Percentiles rank a stretch among this genome's conserved stretches.
These are phyloP conservation scores for Aurinia saxatilis DNA, from an alignment of 345 rosid species.

Conservation along the genomic window DNA sequence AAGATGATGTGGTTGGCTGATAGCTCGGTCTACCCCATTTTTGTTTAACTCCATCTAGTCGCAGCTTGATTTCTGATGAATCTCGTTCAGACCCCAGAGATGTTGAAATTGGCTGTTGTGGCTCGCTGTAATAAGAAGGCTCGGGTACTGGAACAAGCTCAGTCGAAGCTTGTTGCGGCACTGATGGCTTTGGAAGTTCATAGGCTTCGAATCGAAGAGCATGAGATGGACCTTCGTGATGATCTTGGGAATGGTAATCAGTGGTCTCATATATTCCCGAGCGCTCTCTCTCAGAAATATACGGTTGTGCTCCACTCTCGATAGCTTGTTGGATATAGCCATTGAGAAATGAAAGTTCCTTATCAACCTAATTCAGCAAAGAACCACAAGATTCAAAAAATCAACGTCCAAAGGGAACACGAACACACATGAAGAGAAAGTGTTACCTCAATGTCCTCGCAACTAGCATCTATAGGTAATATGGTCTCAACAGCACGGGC, in stretches of 20 bases:
- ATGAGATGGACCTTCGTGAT: slow-evolving; percentile 54
- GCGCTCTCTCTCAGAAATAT: slow-evolving; percentile 75
- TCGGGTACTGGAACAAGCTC: slow-evolving; percentile 77
- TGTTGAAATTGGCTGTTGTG: slow-evolving; percentile 36
- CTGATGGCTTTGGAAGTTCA: slow-evolving; percentile 75
- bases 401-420: not conserved
- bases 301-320: slow-evolving; percentile 76
- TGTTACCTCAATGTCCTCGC: slow-evolving; percentile 87
- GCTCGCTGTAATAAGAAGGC: slow-evolving; percentile 50
- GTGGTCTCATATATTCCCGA: slow-evolving; percentile 41
- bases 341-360: slow-evolving; percentile 67
- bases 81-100: slow-evolving; percentile 47
- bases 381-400: slow-evolving; percentile 11
- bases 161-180: slow-evolving; percentile 38
- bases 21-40: slow-evolving; percentile 86
- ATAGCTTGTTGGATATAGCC: slow-evolving; percentile 61
- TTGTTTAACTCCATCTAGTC: slow-evolving; percentile 91
- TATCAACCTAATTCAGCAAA: slow-evolving; percentile 62
- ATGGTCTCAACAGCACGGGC: slow-evolving; percentile 53
- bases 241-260: slow-evolving; percentile 53
- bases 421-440: not conserved
- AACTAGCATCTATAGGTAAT: slow-evolving; percentile 88
- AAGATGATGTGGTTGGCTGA: slow-evolving; percentile 44
- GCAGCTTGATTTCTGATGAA: slow-evolving; percentile 61
- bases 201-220: slow-evolving; percentile 93